A percentile compares a stretch with the other conserved stretches of the same genome.
These are phyloP conservation scores for Ulvella scutata DNA, from an alignment of 139 green algal genomes.

Conservation along the genomic window DNA sequence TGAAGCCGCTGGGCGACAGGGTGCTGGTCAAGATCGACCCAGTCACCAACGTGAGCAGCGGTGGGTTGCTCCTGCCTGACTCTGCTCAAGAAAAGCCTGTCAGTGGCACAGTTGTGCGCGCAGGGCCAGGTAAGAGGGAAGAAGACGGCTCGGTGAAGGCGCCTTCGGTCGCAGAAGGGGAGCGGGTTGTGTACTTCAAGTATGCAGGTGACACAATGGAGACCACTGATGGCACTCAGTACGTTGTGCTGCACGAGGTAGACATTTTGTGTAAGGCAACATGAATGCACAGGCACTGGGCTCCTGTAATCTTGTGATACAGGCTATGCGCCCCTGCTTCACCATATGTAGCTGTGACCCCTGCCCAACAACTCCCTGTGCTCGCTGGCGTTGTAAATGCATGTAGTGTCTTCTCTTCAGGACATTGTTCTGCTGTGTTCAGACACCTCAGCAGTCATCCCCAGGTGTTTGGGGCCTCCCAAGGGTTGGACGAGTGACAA, in stretches of 20 bases:
- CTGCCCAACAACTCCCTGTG: no score
- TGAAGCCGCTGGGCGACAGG: constrained; percentile 69
- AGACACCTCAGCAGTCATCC: no score
- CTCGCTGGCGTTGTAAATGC: no score
- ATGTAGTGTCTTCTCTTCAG: no score
- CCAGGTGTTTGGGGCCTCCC: no score
- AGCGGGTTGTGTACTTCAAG: constrained; percentile 66
- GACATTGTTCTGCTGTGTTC: no score
- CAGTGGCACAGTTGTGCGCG: constrained; percentile 27
- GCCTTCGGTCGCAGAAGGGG: constrained; percentile 19
- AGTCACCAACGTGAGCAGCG: constrained; percentile 41
- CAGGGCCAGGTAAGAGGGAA: constrained; percentile 15
- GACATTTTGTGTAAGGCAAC: constrained; percentile 77
- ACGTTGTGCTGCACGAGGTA: constrained; percentile 66
- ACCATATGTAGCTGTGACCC: no score
- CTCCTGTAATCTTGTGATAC: no score
- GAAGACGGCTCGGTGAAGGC: constrained; percentile 2
- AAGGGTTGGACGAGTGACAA: no score
- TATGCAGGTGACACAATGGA: constrained; percentile 85
- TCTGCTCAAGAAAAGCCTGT: constrained; percentile 72
- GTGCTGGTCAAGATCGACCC: constrained; percentile 65
- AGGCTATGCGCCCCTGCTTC: no score
- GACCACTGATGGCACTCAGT: constrained; percentile 60
- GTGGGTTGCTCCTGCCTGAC: constrained; percentile 83
- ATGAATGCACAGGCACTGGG: no score